Evolutionary conservation across 2,329 filamentous ascomycete genomes (phyloP).

Genomic region (Fusarium sp.): DNA sequence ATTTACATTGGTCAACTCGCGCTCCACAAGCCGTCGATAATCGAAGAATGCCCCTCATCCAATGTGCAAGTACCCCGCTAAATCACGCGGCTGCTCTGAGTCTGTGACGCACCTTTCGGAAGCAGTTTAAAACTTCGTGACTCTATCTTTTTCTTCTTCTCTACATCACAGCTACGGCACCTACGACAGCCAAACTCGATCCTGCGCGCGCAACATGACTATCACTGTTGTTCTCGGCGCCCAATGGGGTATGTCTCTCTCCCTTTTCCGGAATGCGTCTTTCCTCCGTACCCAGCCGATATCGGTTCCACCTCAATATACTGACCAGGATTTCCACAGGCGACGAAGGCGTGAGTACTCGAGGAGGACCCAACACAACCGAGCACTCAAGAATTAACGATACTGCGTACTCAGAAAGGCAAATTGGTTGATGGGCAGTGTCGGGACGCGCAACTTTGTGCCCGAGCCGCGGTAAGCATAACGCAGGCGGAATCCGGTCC

Average conservation of each 20-base stretch:
- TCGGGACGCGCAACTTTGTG: neutral
- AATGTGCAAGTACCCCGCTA: neutral
- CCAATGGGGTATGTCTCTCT: neutral
- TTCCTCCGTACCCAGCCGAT: neutral
- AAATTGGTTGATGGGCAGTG: neutral
- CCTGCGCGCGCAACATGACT: neutral
- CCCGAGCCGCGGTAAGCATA: neutral
- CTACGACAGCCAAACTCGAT: neutral
- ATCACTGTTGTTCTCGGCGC: neutral
- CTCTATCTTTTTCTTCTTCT: neutral
- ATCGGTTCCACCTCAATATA: neutral
- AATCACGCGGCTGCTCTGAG: neutral
- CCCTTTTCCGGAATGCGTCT: neutral
- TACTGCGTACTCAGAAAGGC: neutral
- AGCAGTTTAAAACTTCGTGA: neutral
- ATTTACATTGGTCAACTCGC: neutral
- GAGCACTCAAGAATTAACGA: neutral
- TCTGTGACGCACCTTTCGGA: neutral
- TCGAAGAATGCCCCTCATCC: neutral
- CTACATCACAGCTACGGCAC: neutral
- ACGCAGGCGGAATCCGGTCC: neutral
- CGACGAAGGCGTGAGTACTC: neutral
- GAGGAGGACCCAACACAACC: neutral
- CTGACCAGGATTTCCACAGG: neutral
- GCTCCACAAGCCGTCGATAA: neutral